Conservation (phyloP, 2,329 filamentous ascomycete species). For the Neofusicoccum sp. region DNA sequence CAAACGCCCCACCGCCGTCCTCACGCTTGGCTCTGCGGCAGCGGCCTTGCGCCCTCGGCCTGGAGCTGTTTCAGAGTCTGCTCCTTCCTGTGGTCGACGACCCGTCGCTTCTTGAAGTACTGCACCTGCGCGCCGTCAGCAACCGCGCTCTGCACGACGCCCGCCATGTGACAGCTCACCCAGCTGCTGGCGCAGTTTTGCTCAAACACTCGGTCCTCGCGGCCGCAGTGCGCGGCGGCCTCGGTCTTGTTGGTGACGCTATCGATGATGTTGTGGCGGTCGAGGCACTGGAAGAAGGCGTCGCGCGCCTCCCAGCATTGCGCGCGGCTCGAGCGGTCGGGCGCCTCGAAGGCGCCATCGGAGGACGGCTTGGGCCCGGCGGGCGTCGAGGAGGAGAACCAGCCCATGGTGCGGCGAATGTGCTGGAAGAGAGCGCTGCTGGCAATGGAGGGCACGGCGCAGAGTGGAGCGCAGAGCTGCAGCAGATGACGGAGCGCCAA, state of each 20-base stretch:
- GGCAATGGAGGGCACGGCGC: not conserved
- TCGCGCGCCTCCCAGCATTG: constrained; percentile 91
- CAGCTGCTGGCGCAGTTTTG: constrained; percentile 85
- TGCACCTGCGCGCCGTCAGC: constrained; percentile 64
- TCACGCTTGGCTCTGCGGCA: constrained; percentile 37
- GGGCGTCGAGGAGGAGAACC: constrained; percentile 49
- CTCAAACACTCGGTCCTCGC: constrained; percentile 71
- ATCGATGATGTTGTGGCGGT: constrained; percentile 80
- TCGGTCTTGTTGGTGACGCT: constrained; percentile 61
- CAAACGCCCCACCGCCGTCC: constrained; percentile 13
- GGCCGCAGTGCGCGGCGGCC: constrained; percentile 55
- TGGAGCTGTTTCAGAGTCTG: constrained; percentile 72
- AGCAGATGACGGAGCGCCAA: not conserved
- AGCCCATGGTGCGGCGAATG: constrained; percentile 51
- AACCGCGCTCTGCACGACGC: not conserved
- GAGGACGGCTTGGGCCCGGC: constrained; percentile 46
- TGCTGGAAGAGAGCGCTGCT: not conserved
- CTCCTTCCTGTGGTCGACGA: constrained; percentile 88
- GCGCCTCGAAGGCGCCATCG: constrained; percentile 68
- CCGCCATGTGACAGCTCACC: constrained; percentile 55
- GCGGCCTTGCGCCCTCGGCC: constrained; percentile 68
- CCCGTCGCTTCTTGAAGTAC: constrained; percentile 96
- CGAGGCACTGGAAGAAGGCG: constrained; percentile 83
- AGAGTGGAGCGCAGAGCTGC: not conserved
- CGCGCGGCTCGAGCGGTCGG: constrained; percentile 79